These are phyloP conservation scores for Mortierella polycephala DNA, from an alignment of 371 early-diverging fungal genomes.

Conservation along the genomic window DNA sequence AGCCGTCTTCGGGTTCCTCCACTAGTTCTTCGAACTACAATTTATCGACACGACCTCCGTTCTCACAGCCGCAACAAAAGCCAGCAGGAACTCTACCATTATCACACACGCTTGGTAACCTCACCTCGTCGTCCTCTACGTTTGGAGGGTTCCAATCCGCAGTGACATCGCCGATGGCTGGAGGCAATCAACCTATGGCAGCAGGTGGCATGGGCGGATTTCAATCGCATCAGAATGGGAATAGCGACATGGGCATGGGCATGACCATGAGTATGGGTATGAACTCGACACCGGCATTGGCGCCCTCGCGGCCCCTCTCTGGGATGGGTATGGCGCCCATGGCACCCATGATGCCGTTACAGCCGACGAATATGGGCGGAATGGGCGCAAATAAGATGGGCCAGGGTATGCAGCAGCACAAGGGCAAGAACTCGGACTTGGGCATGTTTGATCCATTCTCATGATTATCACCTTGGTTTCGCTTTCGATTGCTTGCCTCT, in stretches of 20 bases:
- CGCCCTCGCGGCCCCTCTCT: conserved; percentile 21
- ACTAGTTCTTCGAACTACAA: conserved; percentile 10
- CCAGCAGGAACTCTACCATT: conserved; percentile 45
- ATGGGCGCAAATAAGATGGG: conserved; percentile 16
- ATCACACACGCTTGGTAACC: conserved; percentile 50
- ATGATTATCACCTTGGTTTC: conserved; percentile 8
- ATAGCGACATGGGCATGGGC: conserved; percentile 16
- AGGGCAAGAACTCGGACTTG: conserved; percentile 52
- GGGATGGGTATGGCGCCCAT: conserved; percentile 38
- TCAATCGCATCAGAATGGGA: conserved; percentile 30
- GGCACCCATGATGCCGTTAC: conserved; percentile 40
- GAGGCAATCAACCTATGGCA: conserved; percentile 21
- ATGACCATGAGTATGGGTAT: conserved; percentile 25
- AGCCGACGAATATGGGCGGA: conserved; percentile 24
- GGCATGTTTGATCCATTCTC: conserved; percentile 56
- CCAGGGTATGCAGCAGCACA: conserved; percentile 15
- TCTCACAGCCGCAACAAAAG: conserved; percentile 52
- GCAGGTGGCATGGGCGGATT: conserved; percentile 40
- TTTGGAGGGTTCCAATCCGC: conserved; percentile 55
- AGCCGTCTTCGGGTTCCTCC: conserved; percentile 24
- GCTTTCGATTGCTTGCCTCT: neutral
- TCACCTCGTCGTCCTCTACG: conserved; percentile 41
- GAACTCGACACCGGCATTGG: conserved; percentile 19
- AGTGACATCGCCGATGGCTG: conserved; percentile 11
- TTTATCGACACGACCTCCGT: conserved; percentile 22